Base-by-base conservation (phyloP, 1,139 yeast species). In the Suzukiozyma palmioleophila region DNA sequence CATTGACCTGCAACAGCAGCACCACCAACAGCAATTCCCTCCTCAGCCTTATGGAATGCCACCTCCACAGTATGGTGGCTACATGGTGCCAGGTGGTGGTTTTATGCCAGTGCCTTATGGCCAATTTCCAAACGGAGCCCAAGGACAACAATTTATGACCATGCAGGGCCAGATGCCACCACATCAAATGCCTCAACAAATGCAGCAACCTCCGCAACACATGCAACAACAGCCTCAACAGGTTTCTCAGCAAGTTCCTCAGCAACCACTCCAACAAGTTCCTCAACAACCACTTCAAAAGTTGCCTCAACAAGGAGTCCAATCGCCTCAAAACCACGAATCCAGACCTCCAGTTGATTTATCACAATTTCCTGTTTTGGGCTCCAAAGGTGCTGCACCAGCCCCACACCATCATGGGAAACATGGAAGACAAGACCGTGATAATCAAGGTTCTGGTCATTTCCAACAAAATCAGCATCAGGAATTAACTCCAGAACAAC, bases 351-450 rank as follows among this genome's bases (percentile, higher is more conserved):
- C 25, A 28, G 69, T 64, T 3, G 75, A 74, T 46, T 58, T 69
- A 41, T 65, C 76, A 8, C 73, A 72, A 40, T 74, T 75, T 51
- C 80, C 80, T 3, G 74, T 73, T 12, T 64, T 75, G 43, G 79
- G 79, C 0, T 59, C 77, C 8, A 73, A 69, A 49, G 36, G 30
- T 25, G 21, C 8, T 16, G 51, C 62, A 5, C 43, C 42, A 27
- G 46, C 33, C 31, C 37, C 29, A 21, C 42, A 38, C 26, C 39
- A 27, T 3, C 45, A 43, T 9, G 40, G 37, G 8, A 47, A 46
- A 35, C 51, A 48, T 24, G 50, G 50, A 12, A 32, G 42, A 9
- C 31, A 28, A 28, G 31, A 28, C 9, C 31, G 31, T 8, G 16
- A 28, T 10, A 43, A 38, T 13, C 49, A 46, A 22, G 43, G 45